Conservation (phyloP, 2,329 filamentous ascomycete genomes). For the Talaromyces funiculosus region DNA sequence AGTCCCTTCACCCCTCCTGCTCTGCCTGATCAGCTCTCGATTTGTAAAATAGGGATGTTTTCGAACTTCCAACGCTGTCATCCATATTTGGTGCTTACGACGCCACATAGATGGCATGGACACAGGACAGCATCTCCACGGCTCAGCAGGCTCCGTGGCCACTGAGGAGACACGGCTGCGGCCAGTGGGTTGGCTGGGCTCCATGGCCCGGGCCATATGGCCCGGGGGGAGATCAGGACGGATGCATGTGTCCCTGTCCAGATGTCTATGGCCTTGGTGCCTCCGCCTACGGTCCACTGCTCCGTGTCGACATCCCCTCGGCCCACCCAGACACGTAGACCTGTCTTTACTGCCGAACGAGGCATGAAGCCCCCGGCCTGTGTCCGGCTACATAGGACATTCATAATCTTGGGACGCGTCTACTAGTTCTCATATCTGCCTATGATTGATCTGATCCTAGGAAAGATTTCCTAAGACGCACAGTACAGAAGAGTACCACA, state of each 20-base stretch:
- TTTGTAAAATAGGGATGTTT: too few species aligned
- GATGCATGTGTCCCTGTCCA: background rate
- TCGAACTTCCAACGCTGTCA: too few species aligned
- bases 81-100: background rate
- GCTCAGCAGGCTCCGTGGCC: background rate
- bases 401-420: too few species aligned
- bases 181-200: conserved; percentile 1
- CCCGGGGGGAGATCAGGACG: background rate
- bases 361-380: background rate
- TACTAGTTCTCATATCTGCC: too few species aligned
- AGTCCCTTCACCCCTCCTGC: background rate
- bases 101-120: background rate
- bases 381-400: background rate
- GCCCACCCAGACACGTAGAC: background rate
- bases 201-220: conserved; percentile 3
- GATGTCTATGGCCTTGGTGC: background rate
- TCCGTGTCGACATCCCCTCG: background rate
- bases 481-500: too few species aligned
- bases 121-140: background rate
- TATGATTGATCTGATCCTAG: too few species aligned
- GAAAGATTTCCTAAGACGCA: too few species aligned
- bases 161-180: background rate
- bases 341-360: background rate
- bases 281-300: background rate
- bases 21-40: background rate